A percentile compares a stretch with the other conserved stretches of the same genome.
These are phyloP conservation scores for Claviceps sp. DNA, from an alignment of 2,329 filamentous ascomycete genomes.

Conservation along the genomic window DNA sequence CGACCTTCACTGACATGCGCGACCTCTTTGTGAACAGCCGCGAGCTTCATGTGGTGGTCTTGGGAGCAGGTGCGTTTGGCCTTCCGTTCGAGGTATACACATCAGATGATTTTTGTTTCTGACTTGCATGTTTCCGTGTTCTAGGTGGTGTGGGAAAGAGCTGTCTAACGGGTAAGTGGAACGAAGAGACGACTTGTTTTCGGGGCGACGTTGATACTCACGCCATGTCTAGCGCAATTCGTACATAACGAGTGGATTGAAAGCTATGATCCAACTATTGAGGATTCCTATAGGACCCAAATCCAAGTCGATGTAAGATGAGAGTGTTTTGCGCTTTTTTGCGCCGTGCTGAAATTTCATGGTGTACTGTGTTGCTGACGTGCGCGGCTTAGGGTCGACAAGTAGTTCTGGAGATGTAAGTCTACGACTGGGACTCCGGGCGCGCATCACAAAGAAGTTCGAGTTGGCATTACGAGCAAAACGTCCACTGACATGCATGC, in stretches of 20 bases:
- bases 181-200: background rate
- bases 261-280: constrained; percentile 68
- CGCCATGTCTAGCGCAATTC: constrained; percentile 56
- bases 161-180: constrained; percentile 64
- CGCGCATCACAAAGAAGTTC: constrained; percentile 2
- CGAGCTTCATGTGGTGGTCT: constrained; percentile 71
- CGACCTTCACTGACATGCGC: background rate
- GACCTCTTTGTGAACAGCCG: constrained; percentile 32
- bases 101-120: constrained; percentile 11
- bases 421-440: constrained; percentile 1
- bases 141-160: constrained; percentile 86
- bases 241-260: constrained; percentile 93
- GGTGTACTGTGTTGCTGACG: background rate
- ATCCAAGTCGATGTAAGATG: constrained; percentile 66
- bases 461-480: background rate
- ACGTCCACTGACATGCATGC: constrained; percentile 10
- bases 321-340: constrained; percentile 11
- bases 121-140: constrained; percentile 12
- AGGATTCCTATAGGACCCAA: constrained; percentile 64
- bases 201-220: background rate
- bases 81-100: background rate
- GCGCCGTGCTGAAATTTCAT: too few species aligned
- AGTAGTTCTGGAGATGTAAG: constrained; percentile 80
- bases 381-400: constrained; percentile 53
- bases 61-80: constrained; percentile 54